Conservation (phyloP, 2,329 filamentous ascomycete genomes). For the Botryosphaeria agaves region DNA sequence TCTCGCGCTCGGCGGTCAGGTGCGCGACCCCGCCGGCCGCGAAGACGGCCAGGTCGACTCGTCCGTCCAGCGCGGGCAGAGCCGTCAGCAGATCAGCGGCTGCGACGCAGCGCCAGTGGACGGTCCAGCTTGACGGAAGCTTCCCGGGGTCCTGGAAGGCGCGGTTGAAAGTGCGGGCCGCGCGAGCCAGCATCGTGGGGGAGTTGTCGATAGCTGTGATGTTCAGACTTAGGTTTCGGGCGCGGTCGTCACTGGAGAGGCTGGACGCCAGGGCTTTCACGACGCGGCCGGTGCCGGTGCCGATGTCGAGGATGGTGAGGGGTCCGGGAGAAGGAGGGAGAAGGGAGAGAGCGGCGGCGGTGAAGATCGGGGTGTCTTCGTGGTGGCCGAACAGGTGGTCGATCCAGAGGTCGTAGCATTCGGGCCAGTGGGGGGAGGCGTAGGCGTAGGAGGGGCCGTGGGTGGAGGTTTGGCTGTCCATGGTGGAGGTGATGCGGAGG, state of each 20-base stretch:
- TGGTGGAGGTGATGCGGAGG: no score
- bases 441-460: no score
- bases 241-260: not conserved
- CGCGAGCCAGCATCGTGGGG: not conserved
- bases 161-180: not conserved
- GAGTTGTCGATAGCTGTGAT: not conserved
- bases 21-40: not conserved
- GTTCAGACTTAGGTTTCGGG: not conserved
- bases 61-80: not conserved
- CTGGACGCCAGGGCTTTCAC: not conserved
- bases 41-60: not conserved
- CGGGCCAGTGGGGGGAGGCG: conserved; percentile 2
- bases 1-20: not conserved
- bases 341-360: no score
- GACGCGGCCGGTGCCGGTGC: not conserved
- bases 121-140: no score
- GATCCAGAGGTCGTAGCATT: conserved; percentile 3
- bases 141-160: no score
- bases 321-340: no score
- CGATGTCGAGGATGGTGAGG: not conserved
- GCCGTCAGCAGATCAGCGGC: not conserved
- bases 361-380: conserved; percentile 1
- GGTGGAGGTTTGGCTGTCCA: no score
- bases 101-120: not conserved
- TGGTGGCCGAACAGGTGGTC: not conserved